Percentiles rank a stretch among this genome's conserved stretches.
Conservation (phyloP, 805 yeast genomes). For the Barnettozyma populi region DNA sequence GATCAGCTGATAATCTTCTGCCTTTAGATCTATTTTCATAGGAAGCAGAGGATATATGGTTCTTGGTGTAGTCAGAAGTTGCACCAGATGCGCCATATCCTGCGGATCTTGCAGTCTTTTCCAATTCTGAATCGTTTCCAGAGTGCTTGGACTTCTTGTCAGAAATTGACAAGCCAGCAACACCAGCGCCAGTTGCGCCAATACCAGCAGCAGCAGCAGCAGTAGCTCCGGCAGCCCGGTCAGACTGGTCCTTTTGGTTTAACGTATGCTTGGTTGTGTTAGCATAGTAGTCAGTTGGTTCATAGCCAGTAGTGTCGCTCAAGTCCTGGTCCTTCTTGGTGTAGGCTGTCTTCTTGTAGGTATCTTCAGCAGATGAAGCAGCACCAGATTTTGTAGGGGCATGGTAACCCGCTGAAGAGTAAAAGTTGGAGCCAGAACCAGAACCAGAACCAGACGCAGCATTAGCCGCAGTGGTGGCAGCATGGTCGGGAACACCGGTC, state of each 20-base stretch:
- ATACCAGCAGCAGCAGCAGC: slow-evolving; percentile 2
- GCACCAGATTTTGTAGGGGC: slow-evolving; percentile 11
- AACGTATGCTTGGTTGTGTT: slow-evolving; percentile 4
- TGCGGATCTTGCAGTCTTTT: neutral
- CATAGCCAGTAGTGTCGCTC: slow-evolving; percentile 17
- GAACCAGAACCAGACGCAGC: slow-evolving; percentile 16
- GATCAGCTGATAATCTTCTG: neutral
- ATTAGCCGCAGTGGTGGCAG: slow-evolving; percentile 17
- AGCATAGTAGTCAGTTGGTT: slow-evolving; percentile 18
- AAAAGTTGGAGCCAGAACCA: slow-evolving; percentile 8
- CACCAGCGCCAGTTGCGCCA: too few relatives aligned
- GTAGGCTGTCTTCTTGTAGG: slow-evolving; percentile 12
- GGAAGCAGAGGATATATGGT: neutral
- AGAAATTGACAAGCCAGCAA: neutral
- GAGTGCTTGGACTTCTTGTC: neutral
- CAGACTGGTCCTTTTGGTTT: slow-evolving; percentile 2
- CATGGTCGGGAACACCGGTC: neutral
- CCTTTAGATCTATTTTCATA: neutral
- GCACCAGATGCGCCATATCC: slow-evolving; percentile 12
- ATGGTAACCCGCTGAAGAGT: slow-evolving; percentile 8
- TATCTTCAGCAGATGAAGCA: slow-evolving; percentile 16
- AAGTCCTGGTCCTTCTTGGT: slow-evolving; percentile 8
- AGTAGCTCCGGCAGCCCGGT: too few relatives aligned
- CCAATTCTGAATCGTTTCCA: neutral
- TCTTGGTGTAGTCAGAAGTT: neutral